Evolutionary conservation across 176 grass and related monocot genomes (phyloP), one percentile per base, ranked within the genome.

Genomic region (Stipa capillata): DNA sequence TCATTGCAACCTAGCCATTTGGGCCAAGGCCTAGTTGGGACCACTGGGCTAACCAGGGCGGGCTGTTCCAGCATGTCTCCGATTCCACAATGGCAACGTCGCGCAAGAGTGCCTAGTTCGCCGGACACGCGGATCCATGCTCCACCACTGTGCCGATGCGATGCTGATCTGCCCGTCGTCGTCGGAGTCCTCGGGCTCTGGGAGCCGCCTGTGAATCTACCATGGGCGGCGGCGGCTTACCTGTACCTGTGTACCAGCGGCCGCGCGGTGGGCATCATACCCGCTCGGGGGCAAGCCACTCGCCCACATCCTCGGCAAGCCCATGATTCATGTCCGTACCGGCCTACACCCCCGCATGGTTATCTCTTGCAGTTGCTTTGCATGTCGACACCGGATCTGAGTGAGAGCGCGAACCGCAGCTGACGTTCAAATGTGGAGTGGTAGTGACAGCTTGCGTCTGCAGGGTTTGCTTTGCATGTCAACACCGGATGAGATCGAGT

Each of bases 261-360:
- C 79, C 84, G 87, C 57, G 89, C 90, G 59, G 81, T 92, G 21
- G 95, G 92, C 23, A 74, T 97, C 77, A 94, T 97, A 35, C 95
- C 95, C n/a, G 92, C 95, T 29, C 85, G 95, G 61, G n/a, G 95
- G 89, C 21, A 94, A 97, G 57, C 91, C 95, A 71, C 95, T 97
- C 55, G 85, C 80, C 36, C 73, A 11, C 65, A 94, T 94, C 62
- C 89, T 97, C 34, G 92, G 95, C 56, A 94, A 97, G 79, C 92
- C 89, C 33, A 97, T 94, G 91, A 94, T 97, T 53, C 89, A 92
- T 77, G 91, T 94, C 16, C n/a, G 39, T n/a, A n/a, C n/a, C n/a
- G n/a, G 14, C 15, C 2, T 3, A 8, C 55, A 9, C 65, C n/a
- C 1, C 21, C 36, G n/a, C 33, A 16, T 63, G 15, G 4, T 53